These are phyloP conservation scores for Cryptosporidium sp. DNA, from an alignment of 169 alveolate genomes.

Conservation along the genomic window DNA sequence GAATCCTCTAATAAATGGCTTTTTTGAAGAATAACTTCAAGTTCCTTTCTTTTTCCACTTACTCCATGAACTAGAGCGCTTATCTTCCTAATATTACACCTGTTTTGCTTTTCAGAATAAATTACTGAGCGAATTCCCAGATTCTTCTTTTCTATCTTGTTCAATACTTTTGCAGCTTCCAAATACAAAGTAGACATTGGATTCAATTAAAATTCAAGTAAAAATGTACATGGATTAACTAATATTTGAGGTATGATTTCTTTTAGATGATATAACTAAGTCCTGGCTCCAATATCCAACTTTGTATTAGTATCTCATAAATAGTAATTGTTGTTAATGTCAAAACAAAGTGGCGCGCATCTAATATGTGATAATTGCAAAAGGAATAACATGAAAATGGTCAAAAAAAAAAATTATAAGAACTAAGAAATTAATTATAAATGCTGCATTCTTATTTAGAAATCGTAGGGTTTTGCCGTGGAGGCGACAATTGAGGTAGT, in stretches of 20 bases:
- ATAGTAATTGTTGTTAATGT: not conserved
- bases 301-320: not conserved
- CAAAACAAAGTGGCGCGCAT: constrained; percentile 13
- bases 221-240: not conserved
- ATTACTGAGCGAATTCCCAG: constrained; percentile 39
- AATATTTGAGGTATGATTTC: not conserved
- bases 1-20: not conserved
- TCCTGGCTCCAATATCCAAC: not conserved
- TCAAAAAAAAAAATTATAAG: constrained; percentile 1
- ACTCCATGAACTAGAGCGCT: constrained; percentile 51
- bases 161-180: constrained; percentile 58
- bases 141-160: constrained; percentile 32
- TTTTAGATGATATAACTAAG: not conserved
- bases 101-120: constrained; percentile 21
- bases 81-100: constrained; percentile 35
- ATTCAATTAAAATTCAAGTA: not conserved
- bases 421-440: not conserved
- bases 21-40: constrained; percentile 19
- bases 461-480: constrained; percentile 8
- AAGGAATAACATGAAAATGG: not conserved
- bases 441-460: not conserved
- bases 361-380: not conserved
- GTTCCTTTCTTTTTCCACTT: constrained; percentile 24
- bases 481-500: constrained; percentile 61
- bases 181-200: constrained; percentile 52